Conservation (phyloP, 1,139 yeast genomes). For the Sugiyamaella neomexicana region DNA sequence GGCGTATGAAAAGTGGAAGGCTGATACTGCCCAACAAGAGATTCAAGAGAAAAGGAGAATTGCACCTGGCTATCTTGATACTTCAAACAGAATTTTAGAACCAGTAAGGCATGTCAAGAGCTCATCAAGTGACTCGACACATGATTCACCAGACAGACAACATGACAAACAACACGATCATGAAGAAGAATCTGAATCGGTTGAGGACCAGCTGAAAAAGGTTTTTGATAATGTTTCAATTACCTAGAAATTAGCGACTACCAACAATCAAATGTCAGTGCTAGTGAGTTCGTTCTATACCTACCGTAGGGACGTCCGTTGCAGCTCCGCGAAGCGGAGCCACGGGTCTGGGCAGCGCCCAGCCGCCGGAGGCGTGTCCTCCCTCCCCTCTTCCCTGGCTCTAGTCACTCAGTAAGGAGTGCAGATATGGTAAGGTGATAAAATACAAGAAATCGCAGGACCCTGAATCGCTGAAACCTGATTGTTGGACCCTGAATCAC, state of each 20-base stretch:
- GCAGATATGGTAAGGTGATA: too few relatives aligned
- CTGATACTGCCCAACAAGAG: conserved; percentile 30
- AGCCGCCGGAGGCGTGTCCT: not conserved
- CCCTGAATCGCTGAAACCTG: too few relatives aligned
- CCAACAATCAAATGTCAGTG: too few relatives aligned
- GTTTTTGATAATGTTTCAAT: conserved; percentile 10
- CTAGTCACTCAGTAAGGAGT: too few relatives aligned
- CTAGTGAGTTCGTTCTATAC: too few relatives aligned
- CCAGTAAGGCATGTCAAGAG: conserved; percentile 28
- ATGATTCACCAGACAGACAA: not conserved
- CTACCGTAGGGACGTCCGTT: too few relatives aligned
- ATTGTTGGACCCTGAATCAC: too few relatives aligned
- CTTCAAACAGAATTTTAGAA: conserved; percentile 33
- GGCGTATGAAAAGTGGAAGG: conserved; percentile 41
- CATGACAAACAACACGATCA: not conserved
- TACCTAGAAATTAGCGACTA: not conserved
- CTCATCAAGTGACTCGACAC: not conserved
- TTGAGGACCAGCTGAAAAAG: conserved; percentile 8
- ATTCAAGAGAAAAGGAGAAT: conserved; percentile 39
- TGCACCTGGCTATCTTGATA: conserved; percentile 49
- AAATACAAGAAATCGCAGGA: too few relatives aligned
- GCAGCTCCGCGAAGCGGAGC: too few relatives aligned
- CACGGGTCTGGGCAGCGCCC: too few relatives aligned
- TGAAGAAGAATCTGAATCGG: conserved; percentile 1
- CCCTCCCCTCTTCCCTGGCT: too few relatives aligned